These are phyloP conservation scores for Wallacemonas sp. DNA, from an alignment of 208 protist genomes.

Conservation along the genomic window DNA sequence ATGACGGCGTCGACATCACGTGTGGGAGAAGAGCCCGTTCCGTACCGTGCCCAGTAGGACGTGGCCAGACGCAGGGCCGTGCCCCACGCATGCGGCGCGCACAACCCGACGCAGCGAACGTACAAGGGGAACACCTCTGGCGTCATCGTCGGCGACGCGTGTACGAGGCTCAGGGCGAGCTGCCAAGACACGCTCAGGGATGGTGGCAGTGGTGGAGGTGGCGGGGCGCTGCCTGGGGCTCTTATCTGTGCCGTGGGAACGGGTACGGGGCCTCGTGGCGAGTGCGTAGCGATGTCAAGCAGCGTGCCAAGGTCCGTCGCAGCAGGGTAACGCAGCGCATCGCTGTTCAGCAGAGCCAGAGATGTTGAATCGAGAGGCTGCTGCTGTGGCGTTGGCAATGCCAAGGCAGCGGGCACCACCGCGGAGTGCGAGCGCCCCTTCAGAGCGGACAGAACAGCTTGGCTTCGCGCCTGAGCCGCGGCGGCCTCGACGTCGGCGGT, in stretches of 20 bases:
- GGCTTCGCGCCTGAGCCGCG: background rate
- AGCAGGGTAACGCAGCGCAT: constrained; percentile 2
- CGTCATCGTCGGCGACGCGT: constrained; percentile 24
- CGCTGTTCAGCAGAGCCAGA: background rate
- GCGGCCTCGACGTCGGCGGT: background rate
- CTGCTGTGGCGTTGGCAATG: background rate
- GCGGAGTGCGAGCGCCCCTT: background rate
- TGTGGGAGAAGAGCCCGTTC: background rate
- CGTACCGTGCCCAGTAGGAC: background rate
- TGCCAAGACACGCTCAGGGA: constrained; percentile 25
- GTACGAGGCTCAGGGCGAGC: constrained; percentile 32
- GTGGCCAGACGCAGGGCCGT: constrained; percentile 30
- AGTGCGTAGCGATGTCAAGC: background rate
- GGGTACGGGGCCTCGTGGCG: too few relatives aligned
- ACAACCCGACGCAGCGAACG: constrained; percentile 46
- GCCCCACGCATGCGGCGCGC: constrained; percentile 46
- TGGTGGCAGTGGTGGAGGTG: background rate
- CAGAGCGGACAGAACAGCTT: background rate
- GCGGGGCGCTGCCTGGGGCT: background rate
- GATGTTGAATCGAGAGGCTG: background rate
- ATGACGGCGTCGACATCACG: background rate
- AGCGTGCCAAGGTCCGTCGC: constrained; percentile 1
- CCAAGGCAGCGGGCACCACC: background rate
- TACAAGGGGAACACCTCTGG: constrained; percentile 45
- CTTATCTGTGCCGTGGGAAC: background rate